These are phyloP conservation scores for Cladophialophora immunda DNA, from an alignment of 2,329 filamentous ascomycete species.

Conservation along the genomic window DNA sequence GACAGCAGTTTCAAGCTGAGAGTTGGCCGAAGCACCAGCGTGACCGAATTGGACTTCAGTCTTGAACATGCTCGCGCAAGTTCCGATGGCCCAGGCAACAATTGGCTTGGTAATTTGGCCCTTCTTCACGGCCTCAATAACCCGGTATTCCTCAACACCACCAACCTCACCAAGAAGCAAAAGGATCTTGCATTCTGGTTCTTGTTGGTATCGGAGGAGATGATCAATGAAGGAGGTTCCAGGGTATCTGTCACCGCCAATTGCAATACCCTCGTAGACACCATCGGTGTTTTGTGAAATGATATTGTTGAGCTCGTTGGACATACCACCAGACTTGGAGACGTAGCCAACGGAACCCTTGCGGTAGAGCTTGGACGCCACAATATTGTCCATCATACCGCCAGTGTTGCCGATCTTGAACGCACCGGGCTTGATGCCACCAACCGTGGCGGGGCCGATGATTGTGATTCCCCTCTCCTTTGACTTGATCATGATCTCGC, in stretches of 20 bases:
- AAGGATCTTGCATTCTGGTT: constrained; percentile 97
- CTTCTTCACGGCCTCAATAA: constrained; percentile 96
- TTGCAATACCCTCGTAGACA: constrained; percentile 98
- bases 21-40: constrained; percentile 98
- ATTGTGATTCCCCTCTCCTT: constrained; percentile 99
- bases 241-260: constrained; percentile 98
- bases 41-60: constrained; percentile 99
- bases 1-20: constrained; percentile 95
- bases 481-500: constrained; percentile 96
- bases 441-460: constrained; percentile 96
- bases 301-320: constrained; percentile 99
- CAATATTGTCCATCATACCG: constrained; percentile 99
- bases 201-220: constrained; percentile 92
- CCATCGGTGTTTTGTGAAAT: constrained; percentile 95
- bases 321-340: constrained; percentile 99
- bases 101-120: constrained; percentile 97
- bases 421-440: constrained; percentile 98
- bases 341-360: constrained; percentile 99
- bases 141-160: constrained; percentile 99
- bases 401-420: constrained; percentile 99
- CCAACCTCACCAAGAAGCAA: constrained; percentile 96
- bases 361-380: constrained; percentile 99
- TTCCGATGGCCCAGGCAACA: constrained; percentile 99
- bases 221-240: constrained; percentile 99
- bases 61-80: constrained; percentile 99